Evolutionary conservation across 1,284 basidiomycete species (phyloP).

Genomic region (Austropuccinia psidii): DNA sequence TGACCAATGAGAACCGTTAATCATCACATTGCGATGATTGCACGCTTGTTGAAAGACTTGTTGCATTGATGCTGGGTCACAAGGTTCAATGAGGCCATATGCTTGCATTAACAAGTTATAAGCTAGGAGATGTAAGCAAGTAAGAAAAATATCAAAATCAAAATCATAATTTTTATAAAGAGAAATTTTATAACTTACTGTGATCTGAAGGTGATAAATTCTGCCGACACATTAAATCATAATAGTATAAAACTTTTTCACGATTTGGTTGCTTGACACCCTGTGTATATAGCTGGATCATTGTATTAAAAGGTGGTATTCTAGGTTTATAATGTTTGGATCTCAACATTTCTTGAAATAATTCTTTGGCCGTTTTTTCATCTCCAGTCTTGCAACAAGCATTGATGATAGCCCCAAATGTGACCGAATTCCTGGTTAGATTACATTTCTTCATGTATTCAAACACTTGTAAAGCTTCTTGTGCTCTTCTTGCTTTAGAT

Average conservation of each 20-base stretch:
- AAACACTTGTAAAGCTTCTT: slow-evolving; percentile 75
- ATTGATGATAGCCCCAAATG: slow-evolving; percentile 84
- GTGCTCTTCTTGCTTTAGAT: slow-evolving; percentile 81
- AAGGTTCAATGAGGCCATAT: slow-evolving; percentile 76
- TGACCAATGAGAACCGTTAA: slow-evolving; percentile 84
- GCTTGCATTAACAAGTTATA: slow-evolving; percentile 71
- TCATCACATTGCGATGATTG: slow-evolving; percentile 53
- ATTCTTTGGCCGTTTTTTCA: slow-evolving; percentile 64
- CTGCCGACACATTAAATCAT: slow-evolving; percentile 60
- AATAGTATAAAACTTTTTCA: slow-evolving; percentile 66
- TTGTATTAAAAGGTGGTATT: slow-evolving; percentile 91
- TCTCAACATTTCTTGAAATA: slow-evolving; percentile 67
- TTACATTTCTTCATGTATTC: slow-evolving; percentile 60
- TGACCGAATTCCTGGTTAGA: slow-evolving; percentile 71
- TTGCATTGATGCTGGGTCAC: slow-evolving; percentile 68
- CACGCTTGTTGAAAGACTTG: slow-evolving; percentile 61
- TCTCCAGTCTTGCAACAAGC: slow-evolving; percentile 93
- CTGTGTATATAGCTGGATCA: slow-evolving; percentile 94
- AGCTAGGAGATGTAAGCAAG: too few species aligned
- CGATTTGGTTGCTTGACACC: slow-evolving; percentile 68
- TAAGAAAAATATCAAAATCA: too few species aligned
- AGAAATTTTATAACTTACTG: slow-evolving; percentile 90
- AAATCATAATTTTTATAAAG: too few species aligned
- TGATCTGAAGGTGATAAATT: slow-evolving; percentile 70
- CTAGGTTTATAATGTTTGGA: slow-evolving; percentile 71